Base-by-base conservation (phyloP, 306 rosid species). In the Leucaena leucocephala region DNA sequence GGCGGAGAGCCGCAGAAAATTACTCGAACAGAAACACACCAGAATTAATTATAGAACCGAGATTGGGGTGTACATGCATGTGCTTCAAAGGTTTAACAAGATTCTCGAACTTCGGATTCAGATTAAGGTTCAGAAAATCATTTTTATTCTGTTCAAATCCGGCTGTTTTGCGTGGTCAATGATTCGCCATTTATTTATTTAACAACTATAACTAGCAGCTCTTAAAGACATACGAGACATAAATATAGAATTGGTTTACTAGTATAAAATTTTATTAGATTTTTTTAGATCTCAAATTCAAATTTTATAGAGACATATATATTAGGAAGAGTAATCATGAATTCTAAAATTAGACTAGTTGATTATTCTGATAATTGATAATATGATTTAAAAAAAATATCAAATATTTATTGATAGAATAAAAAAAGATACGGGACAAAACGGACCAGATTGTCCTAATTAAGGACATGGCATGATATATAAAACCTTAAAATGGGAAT, bases 401-500 rank as follows among this genome's bases (percentile, higher is more conserved):
- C n/a, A n/a, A n/a, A n/a, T n/a, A n/a, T n/a, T n/a, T n/a, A n/a
- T 27, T 27, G 27, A 27, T 27, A 1, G 27, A 27, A 27, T 27
- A 0, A 27, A 27, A 27, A 27, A 27, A 27, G 27, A 27, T 27
- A 27, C 1, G 72, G 42, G 54, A 27, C 52, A 12, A 40, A 50
- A 42, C 65, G 71, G 83, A 55, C n/a, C n/a, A n/a, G 81, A 57
- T 75, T 55, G 79, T 68, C 75, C 40, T 72, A 34, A 84, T 2
- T 16, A 81, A 71, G 22, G 64, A 58, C 36, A 84, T 84, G n/a
- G 76, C 72, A 83, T 66, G 87, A 83, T 75, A 74, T 83, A 33
- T 33, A 33, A 80, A 81, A 88, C 91, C 89, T 77, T 78, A 79
- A 84, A 89, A 83, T 75, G 65, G 39, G 4, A 84, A 79, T 71